Evolutionary conservation across 768 basidiomycete genomes (phyloP), one percentile per base, ranked within the genome.

Genomic region (Mycena kentingensis): DNA sequence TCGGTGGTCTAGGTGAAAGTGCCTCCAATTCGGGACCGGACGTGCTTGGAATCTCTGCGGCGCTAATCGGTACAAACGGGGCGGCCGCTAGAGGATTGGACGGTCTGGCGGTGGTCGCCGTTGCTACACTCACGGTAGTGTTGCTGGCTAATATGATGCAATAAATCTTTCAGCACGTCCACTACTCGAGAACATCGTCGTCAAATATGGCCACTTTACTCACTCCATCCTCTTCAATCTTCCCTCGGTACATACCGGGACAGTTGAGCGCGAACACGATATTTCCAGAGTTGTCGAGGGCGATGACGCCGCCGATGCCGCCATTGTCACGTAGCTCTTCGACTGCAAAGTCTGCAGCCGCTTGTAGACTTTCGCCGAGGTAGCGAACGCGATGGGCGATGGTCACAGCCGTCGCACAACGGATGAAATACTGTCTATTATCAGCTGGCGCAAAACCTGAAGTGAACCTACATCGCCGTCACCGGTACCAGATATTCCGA

Each of bases 401-500:
- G 0, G 85, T 85, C 3, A 77, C 77, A 1, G 84, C 87, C 4
- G 86, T 82, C 19, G 81, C 78, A 47, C 77, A 77, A 35, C 91
- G 79, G 51, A 93, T 90, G 64, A 87, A 93, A 65, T 86, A 89
- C 89, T 93, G 53, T 6, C 41, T 36, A 25, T 4, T 15, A 15
- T 54, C 21, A 42, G 18, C 26, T 44, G 24, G 58, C 41, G 44
- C 35, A 48, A 39, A 37, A 22, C 47, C 36, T 48, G 16, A 36
- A 32, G 49, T 36, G 39, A 31, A 70, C 82, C 53, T 64, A 90
- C 88, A 68, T 93, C 90, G 56, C 90, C 90, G 59, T 92, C 84
- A 6, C 91, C 91, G 12, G 91, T 93, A 0, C 90, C 88, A 26
- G 87, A 89, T n/a, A 93, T 71, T 4, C 90, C 89, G 21, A 93